Base-by-base conservation (phyloP, 169 alveolate genomes). In the Plasmodium cynomolgi region DNA sequence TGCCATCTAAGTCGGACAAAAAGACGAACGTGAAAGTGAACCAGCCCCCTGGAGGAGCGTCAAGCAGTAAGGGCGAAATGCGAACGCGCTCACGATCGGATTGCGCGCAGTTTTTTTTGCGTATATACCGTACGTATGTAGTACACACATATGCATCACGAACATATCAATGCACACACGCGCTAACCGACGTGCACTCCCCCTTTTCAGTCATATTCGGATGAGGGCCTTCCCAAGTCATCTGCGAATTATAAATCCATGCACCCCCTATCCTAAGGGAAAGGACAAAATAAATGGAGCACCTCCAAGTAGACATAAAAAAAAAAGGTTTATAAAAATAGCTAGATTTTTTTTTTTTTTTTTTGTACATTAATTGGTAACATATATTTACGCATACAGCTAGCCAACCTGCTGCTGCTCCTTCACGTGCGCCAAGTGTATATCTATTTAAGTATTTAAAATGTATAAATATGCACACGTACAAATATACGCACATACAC, bases 31-130 rank as follows among this genome's bases (percentile, higher is more conserved):
- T 91, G 26, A 91, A 91, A 37, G 95, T 91, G 20, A 91, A 91
- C 29, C 95, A 91, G 56, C 97, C 96, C 13, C 97, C 97, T 2
- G 97, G 97, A 23, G 97, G 97, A 37, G 96, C 84, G n/a, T 96
- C 97, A 56, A 82, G 95, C 81, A 90, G 97, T 96, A 94, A 44
- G 93, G 72, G 79, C 9, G 37, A 31, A 31, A 37, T 23, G 17
- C 31, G 29, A n/a, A 3, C 13, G 31, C 47, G 62, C 83, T 75
- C 39, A 17, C 39, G 39, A 29, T 13, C 1, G 75, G 33, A 47
- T 11, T 47, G 58, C 6, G 3, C n/a, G n/a, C 4, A 47, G 58
- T 47, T 47, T 11, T 47, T 47, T 41, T 47, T 62, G 11, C 34
- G 34, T n/a, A 31, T n/a, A n/a, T 0, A 5, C 58, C 33, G 2